Conservation (phyloP, 192 early-diverging fungal species). For the Podila horticola region DNA sequence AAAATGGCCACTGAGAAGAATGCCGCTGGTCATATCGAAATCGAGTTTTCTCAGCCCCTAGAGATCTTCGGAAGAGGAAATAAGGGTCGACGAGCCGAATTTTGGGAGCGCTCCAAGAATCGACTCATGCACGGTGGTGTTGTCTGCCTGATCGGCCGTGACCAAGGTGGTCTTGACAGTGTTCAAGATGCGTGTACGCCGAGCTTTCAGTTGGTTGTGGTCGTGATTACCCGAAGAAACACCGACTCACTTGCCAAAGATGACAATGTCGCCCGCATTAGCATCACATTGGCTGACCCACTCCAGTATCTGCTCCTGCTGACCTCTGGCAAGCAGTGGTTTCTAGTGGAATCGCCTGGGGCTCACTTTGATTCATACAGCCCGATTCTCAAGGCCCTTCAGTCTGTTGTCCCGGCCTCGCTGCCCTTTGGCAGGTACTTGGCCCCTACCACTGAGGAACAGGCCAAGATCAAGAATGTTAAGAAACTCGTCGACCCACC, state of each 20-base stretch:
- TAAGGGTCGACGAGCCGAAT: slow-evolving; percentile 36
- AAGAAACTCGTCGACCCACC: slow-evolving; percentile 30
- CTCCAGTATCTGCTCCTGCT: slow-evolving; percentile 25
- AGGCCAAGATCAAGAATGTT: background rate
- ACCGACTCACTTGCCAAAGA: slow-evolving; percentile 27
- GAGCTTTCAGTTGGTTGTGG: slow-evolving; percentile 50
- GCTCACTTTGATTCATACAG: slow-evolving; percentile 47
- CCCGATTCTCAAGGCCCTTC: slow-evolving; percentile 49
- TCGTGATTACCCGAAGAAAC: background rate
- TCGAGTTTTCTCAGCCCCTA: slow-evolving; percentile 41
- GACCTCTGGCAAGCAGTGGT: slow-evolving; percentile 13
- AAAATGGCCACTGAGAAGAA: slow-evolving; percentile 33
- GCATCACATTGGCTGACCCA: slow-evolving; percentile 27
- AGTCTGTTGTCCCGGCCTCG: slow-evolving; percentile 24
- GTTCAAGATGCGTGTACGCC: background rate
- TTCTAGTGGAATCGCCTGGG: slow-evolving; percentile 50
- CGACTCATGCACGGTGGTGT: slow-evolving; percentile 58
- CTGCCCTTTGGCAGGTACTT: slow-evolving; percentile 56
- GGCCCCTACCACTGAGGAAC: slow-evolving; percentile 22
- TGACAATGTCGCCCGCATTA: slow-evolving; percentile 40
- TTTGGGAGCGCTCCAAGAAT: slow-evolving; percentile 55
- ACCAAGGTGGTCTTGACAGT: background rate
- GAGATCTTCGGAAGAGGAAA: background rate
- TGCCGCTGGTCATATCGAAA: slow-evolving; percentile 20
- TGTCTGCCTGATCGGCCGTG: slow-evolving; percentile 51